Conservation (phyloP, 345 rosid species). For the Lumnitzera racemosa region DNA sequence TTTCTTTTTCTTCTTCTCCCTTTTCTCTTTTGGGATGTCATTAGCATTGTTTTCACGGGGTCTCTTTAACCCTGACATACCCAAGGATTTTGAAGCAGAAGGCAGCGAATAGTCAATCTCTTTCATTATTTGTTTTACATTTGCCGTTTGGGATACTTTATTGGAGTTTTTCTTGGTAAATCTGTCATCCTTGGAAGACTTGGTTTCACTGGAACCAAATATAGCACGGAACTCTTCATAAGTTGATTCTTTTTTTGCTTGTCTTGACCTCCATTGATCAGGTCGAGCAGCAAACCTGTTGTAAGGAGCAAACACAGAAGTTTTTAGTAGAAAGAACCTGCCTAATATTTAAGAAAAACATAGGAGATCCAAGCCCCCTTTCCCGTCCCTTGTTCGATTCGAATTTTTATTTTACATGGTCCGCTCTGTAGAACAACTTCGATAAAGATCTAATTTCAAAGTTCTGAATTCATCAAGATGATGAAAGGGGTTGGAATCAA, state of each 20-base stretch:
- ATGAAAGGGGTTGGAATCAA: no score
- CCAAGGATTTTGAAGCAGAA: constrained; percentile 12
- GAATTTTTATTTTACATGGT: no score
- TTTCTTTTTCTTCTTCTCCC: constrained; percentile 7
- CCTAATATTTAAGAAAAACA: background rate
- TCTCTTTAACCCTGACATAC: constrained; percentile 21
- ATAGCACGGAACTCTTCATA: constrained; percentile 53
- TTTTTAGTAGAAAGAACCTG: background rate
- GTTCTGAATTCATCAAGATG: no score
- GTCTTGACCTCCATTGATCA: constrained; percentile 78
- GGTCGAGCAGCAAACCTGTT: constrained; percentile 55
- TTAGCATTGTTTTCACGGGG: constrained; percentile 14
- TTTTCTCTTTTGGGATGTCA: constrained; percentile 7
- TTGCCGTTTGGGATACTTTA: constrained; percentile 24
- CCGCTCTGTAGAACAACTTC: no score
- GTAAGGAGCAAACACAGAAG: constrained; percentile 5
- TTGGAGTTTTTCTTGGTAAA: constrained; percentile 40
- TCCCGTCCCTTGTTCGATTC: background rate
- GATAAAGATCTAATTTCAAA: no score
- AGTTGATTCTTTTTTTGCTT: constrained; percentile 66
- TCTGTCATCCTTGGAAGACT: constrained; percentile 28
- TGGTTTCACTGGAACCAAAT: constrained; percentile 57
- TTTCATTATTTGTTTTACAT: constrained; percentile 42
- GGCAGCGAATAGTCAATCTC: constrained; percentile 37
- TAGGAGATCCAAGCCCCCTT: background rate